phyloP scores from a whole-genome alignment of 345 rosid species.

The Rhizophora mangle region DNA sequence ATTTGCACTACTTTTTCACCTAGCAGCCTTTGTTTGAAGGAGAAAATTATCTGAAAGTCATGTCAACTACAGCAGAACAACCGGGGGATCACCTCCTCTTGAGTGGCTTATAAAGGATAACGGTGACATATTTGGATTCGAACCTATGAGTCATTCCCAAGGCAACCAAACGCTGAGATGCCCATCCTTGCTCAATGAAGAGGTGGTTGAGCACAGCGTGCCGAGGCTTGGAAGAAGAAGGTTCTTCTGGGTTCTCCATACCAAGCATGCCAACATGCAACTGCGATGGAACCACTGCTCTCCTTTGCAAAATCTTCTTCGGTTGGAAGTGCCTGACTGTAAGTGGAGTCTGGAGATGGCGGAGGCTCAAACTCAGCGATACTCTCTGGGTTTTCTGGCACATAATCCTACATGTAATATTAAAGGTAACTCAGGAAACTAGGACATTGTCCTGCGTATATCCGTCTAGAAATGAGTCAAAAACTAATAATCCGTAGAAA shows the following conservation, averaged over 20 bases:
- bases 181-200: slow-evolving; percentile 74
- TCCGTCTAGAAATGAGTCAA: too few species aligned
- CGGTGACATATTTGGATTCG: slow-evolving; percentile 83
- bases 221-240: slow-evolving; percentile 59
- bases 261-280: slow-evolving; percentile 64
- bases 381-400: slow-evolving; percentile 78
- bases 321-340: slow-evolving; percentile 51
- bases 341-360: slow-evolving; percentile 72
- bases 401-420: slow-evolving; percentile 48
- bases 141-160: slow-evolving; percentile 86
- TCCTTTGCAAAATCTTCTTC: slow-evolving; percentile 84
- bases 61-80: too few species aligned
- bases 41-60: too few species aligned
- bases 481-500: too few species aligned
- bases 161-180: slow-evolving; percentile 70
- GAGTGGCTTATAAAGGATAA: slow-evolving; percentile 80
- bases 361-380: slow-evolving; percentile 75
- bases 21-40: too few species aligned
- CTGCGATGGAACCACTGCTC: slow-evolving; percentile 57
- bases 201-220: slow-evolving; percentile 90
- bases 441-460: too few species aligned
- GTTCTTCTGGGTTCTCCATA: slow-evolving; percentile 40
- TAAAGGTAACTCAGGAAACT: too few species aligned
- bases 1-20: too few species aligned
- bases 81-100: slow-evolving; percentile 37